These are phyloP conservation scores for Ophiostoma piceae DNA, from an alignment of 2,329 filamentous ascomycete genomes.

Conservation along the genomic window DNA sequence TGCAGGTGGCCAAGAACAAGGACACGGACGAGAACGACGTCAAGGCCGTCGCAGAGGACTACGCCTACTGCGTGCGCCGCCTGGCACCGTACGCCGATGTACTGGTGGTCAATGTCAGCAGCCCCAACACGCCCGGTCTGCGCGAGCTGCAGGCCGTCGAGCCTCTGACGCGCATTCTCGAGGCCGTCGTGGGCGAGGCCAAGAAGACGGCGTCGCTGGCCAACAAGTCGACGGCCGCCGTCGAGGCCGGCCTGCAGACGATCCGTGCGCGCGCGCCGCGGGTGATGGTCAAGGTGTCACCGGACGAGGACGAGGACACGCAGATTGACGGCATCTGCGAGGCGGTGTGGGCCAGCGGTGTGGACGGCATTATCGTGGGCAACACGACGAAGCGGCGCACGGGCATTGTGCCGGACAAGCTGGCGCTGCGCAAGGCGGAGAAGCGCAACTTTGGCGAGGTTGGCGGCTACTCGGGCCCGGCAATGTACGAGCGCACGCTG, in stretches of 20 bases:
- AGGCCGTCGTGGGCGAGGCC: constrained; percentile 76
- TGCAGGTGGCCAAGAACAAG: constrained; percentile 98
- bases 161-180: constrained; percentile 74
- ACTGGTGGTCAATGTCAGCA: constrained; percentile 96
- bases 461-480: constrained; percentile 86
- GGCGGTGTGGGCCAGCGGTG: constrained; percentile 74
- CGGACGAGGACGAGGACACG: constrained; percentile 80
- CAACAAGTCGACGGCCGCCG: constrained; percentile 10
- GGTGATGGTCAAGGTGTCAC: constrained; percentile 98
- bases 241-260: constrained; percentile 22
- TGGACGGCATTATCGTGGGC: constrained; percentile 92
- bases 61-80: constrained; percentile 81
- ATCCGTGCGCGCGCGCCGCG: constrained; percentile 64
- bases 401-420: constrained; percentile 62
- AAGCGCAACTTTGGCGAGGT: constrained; percentile 64
- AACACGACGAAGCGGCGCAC: constrained; percentile 88
- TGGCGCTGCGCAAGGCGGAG: constrained; percentile 61
- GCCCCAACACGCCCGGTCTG: constrained; percentile 89
- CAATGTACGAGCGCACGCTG: constrained; percentile 76
- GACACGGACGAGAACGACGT: constrained; percentile 79
- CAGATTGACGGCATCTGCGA: constrained; percentile 86
- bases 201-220: constrained; percentile 47
- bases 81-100: constrained; percentile 88
- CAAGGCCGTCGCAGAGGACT: constrained; percentile 70
- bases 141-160: constrained; percentile 79